Base-by-base conservation (phyloP, 2,329 filamentous ascomycete species). In the Colletotrichum sojae region DNA sequence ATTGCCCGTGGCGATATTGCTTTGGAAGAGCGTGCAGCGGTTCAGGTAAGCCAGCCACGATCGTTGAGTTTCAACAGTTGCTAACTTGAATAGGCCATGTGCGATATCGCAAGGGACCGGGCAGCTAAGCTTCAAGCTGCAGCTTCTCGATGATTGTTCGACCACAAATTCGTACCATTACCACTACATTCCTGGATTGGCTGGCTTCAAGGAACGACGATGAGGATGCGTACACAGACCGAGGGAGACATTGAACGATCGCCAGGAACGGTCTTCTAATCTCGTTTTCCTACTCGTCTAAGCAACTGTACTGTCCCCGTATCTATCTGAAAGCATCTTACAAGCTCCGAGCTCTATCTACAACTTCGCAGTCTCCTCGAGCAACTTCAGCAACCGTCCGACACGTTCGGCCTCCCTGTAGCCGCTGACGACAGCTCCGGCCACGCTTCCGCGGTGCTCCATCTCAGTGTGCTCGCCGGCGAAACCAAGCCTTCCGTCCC, bases 31-130 rank as follows among this genome's bases (percentile, higher is more conserved):
- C 78, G 83, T 64, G 92, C 92, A 73, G 93, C 89, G 6, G 91
- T 97, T 57, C 86, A 92, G 85, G 94, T 94, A 81, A 72, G 86
- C 75, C 43, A 8, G 43, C 5, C 31, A 22, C 12, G 20, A 8
- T 8, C 31, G 3, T 22, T 5, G 16, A 5, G 3, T 25, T 20
- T 27, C 18, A 6, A 5, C 15, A 15, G 45, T 5, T 12, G 46
- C 57, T 70, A 49, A 67, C 2, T 6, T 6, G 2, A 15, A 10
- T 64, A 94, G 92, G 94, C 95, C 48, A 97, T 98, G 93, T 94
- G 94, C 76, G 92, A 94, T 75, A 98, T 98, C 76, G 95, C 95
- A 36, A 88, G 89, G 59, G 94, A 97, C 76, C 88, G 95, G 56
- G 93, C 91, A 1, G 78, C 80, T 39, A 97, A 94, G 79, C 78